These are phyloP conservation scores for Kalmusia sp. DNA, from an alignment of 2,329 filamentous ascomycete genomes.

Conservation along the genomic window DNA sequence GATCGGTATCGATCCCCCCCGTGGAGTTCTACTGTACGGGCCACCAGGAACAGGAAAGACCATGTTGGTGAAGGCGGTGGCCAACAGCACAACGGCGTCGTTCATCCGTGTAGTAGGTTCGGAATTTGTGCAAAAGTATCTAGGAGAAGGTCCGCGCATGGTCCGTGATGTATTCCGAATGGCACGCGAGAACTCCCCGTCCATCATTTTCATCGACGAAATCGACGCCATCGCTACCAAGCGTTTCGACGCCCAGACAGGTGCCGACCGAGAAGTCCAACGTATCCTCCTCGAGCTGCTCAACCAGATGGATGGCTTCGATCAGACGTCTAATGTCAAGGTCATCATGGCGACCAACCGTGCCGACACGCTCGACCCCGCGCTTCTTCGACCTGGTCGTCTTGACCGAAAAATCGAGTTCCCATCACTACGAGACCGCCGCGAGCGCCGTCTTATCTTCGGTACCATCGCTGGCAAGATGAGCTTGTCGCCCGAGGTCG, in stretches of 20 bases:
- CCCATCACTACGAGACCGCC: constrained; percentile 89
- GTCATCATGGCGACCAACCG: constrained; percentile 99
- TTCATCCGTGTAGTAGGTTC: constrained; percentile 98
- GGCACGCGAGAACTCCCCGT: constrained; percentile 96
- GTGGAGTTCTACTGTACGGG: constrained; percentile 94
- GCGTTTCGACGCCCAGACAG: constrained; percentile 98
- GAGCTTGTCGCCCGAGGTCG: constrained; percentile 95
- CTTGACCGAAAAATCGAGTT: constrained; percentile 99
- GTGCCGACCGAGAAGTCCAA: constrained; percentile 96
- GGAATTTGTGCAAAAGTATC: constrained; percentile 98
- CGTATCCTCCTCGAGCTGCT: constrained; percentile 96
- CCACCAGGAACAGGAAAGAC: constrained; percentile 97
- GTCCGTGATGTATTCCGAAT: constrained; percentile 99
- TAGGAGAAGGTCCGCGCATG: constrained; percentile 98
- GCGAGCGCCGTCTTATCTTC: constrained; percentile 96
- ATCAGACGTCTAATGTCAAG: constrained; percentile 98
- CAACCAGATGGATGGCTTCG: constrained; percentile 99
- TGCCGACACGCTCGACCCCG: constrained; percentile 94
- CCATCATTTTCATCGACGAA: constrained; percentile 99
- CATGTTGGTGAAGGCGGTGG: constrained; percentile 97
- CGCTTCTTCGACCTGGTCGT: constrained; percentile 90
- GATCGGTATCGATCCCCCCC: constrained; percentile 97
- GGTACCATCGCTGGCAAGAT: constrained; percentile 96
- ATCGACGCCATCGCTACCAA: constrained; percentile 99
- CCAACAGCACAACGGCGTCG: constrained; percentile 96